Evolutionary conservation across 129 eudicot species (phyloP).

Genomic region (Erigeron canadensis): DNA sequence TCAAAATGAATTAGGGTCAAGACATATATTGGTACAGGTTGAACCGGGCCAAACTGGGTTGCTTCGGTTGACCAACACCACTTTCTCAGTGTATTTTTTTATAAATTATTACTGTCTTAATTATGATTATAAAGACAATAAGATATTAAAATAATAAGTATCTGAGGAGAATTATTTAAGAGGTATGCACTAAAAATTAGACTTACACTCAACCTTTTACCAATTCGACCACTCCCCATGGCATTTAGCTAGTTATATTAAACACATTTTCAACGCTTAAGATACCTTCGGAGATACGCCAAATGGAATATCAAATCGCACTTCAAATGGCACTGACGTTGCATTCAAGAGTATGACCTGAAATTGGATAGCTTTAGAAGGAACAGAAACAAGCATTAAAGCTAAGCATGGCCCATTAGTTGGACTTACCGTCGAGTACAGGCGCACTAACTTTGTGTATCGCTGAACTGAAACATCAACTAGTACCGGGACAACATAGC

Average conservation of each 20-base stretch:
- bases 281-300: slow-evolving; percentile 94
- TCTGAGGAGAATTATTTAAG: not conserved
- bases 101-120: not conserved
- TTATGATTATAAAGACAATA: not conserved
- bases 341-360: slow-evolving; percentile 86
- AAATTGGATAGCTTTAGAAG: slow-evolving; percentile 7
- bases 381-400: slow-evolving; percentile 10
- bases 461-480: slow-evolving; percentile 88
- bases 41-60: not conserved
- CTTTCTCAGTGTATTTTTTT: not conserved
- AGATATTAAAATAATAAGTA: not conserved
- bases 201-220: not conserved
- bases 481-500: slow-evolving; percentile 82
- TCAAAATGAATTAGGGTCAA: not conserved
- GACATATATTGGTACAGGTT: not conserved
- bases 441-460: slow-evolving; percentile 75
- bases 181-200: not conserved
- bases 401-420: not conserved
- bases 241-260: not conserved
- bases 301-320: slow-evolving; percentile 97
- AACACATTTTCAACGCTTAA: not conserved
- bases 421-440: slow-evolving; percentile 82
- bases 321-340: slow-evolving; percentile 84
- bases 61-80: not conserved
- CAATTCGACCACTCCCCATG: not conserved